Conservation (phyloP, 371 early-diverging fungal genomes). For the Mortierella sp. region DNA sequence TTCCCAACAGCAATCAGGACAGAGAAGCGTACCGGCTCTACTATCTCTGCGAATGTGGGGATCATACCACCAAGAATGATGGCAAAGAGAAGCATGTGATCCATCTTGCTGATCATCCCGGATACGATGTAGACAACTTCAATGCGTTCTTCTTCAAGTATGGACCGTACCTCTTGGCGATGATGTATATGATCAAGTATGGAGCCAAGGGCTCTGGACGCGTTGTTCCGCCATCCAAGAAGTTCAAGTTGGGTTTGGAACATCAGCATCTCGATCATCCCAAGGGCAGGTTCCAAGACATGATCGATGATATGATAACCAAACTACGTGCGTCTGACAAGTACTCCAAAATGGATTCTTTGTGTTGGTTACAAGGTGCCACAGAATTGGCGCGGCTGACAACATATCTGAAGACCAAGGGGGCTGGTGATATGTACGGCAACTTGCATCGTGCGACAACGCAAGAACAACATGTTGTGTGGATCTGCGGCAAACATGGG, state of each 20-base stretch:
- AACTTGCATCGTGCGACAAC: no score
- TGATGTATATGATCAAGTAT: conserved; percentile 8
- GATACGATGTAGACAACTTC: background rate
- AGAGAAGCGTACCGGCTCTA: background rate
- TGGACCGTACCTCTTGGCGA: conserved; percentile 2
- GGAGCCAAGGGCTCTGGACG: background rate
- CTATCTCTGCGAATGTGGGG: conserved; percentile 5
- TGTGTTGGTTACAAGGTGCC: no score
- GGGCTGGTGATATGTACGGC: no score
- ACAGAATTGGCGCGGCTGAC: no score
- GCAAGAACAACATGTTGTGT: no score
- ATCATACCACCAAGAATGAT: background rate
- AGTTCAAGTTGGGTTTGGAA: background rate
- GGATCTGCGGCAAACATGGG: no score
- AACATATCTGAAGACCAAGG: no score
- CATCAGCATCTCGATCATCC: no score
- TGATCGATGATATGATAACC: no score
- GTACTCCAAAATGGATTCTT: no score
- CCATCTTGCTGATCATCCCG: conserved; percentile 8
- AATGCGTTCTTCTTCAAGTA: conserved; percentile 1
- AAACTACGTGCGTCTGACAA: no score
- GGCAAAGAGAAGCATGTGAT: background rate
- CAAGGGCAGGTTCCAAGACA: no score
- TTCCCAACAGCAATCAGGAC: conserved; percentile 1
- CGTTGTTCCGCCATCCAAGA: background rate